phyloP scores from a whole-genome alignment of 768 basidiomycete genomes.

The Xanthoconium purpureum region DNA sequence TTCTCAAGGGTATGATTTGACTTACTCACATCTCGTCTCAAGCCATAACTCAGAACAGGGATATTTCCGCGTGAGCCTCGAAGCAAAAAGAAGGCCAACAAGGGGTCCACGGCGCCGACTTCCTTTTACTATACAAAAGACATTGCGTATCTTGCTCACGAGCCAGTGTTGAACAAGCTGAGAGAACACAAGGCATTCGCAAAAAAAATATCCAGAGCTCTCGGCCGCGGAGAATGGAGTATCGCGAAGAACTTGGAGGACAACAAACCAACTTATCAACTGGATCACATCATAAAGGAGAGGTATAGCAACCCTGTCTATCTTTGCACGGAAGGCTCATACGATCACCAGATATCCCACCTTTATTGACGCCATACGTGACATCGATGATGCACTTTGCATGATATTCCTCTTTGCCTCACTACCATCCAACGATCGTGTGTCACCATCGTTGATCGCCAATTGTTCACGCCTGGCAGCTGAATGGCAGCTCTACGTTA shows the following conservation, averaged over 20 bases:
- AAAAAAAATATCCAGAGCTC: conserved; percentile 89
- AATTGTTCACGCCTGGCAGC: conserved; percentile 88
- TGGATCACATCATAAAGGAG: conserved; percentile 98
- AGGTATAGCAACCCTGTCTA: conserved; percentile 49
- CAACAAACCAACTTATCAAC: conserved; percentile 82
- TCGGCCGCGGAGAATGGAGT: conserved; percentile 94
- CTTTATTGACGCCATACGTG: conserved; percentile 91
- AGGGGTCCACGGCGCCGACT: conserved; percentile 94
- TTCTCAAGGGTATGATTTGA: conserved; percentile 75
- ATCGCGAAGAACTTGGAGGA: conserved; percentile 92
- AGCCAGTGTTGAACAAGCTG: conserved; percentile 89
- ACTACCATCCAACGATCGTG: conserved; percentile 79
- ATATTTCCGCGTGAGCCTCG: conserved; percentile 97
- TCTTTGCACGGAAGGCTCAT: conserved; percentile 2
- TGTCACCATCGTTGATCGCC: conserved; percentile 80
- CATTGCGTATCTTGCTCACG: conserved; percentile 94
- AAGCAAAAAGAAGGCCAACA: conserved; percentile 90
- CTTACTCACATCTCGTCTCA: conserved; percentile 1
- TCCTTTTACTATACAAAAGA: conserved; percentile 99
- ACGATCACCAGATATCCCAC: conserved; percentile 77
- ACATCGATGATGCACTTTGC: conserved; percentile 96
- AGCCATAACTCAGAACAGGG: conserved; percentile 45
- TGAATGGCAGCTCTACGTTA: conserved; percentile 96
- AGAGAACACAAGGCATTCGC: conserved; percentile 98
- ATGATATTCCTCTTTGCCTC: conserved; percentile 92